Conservation (phyloP, 768 basidiomycete species). For the Leccinum truebloodii region DNA sequence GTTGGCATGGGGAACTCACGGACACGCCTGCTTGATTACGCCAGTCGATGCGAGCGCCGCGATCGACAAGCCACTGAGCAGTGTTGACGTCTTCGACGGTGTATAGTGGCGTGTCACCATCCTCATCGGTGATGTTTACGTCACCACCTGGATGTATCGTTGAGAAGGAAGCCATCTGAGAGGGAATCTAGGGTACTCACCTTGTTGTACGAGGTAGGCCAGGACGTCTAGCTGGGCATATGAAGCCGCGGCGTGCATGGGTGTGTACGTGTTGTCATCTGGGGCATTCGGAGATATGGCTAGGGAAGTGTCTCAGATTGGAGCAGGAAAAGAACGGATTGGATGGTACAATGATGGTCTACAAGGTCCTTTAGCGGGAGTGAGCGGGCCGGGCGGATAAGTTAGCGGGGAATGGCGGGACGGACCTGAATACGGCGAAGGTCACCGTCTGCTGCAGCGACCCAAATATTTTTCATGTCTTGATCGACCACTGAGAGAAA, state of each 20-base stretch:
- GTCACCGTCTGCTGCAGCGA: slow-evolving; percentile 91
- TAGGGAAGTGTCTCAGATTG: slow-evolving; percentile 34
- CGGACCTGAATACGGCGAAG: slow-evolving; percentile 70
- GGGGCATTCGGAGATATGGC: slow-evolving; percentile 70
- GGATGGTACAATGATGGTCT: slow-evolving; percentile 54
- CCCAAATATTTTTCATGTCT: slow-evolving; percentile 73
- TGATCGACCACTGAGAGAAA: not conserved
- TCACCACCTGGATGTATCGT: slow-evolving; percentile 61
- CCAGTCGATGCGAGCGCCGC: slow-evolving; percentile 66
- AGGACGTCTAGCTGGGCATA: slow-evolving; percentile 80
- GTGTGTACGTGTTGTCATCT: slow-evolving; percentile 76
- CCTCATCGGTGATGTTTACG: slow-evolving; percentile 81
- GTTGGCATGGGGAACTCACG: slow-evolving; percentile 45
- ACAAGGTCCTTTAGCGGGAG: slow-evolving; percentile 50
- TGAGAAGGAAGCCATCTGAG: not conserved
- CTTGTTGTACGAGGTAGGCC: slow-evolving; percentile 73
- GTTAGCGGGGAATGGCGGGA: not conserved
- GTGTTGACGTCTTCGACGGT: slow-evolving; percentile 82
- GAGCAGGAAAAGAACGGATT: slow-evolving; percentile 26
- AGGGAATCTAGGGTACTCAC: slow-evolving; percentile 35
- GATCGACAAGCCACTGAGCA: slow-evolving; percentile 74
- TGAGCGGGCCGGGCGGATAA: slow-evolving; percentile 6
- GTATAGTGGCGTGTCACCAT: slow-evolving; percentile 92
- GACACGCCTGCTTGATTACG: slow-evolving; percentile 74
- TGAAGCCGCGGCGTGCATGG: slow-evolving; percentile 94